Percentiles rank a stretch among this genome's conserved stretches.
Conservation (phyloP, 495 filamentous ascomycete species). For the Astrocystis sublimbata region DNA sequence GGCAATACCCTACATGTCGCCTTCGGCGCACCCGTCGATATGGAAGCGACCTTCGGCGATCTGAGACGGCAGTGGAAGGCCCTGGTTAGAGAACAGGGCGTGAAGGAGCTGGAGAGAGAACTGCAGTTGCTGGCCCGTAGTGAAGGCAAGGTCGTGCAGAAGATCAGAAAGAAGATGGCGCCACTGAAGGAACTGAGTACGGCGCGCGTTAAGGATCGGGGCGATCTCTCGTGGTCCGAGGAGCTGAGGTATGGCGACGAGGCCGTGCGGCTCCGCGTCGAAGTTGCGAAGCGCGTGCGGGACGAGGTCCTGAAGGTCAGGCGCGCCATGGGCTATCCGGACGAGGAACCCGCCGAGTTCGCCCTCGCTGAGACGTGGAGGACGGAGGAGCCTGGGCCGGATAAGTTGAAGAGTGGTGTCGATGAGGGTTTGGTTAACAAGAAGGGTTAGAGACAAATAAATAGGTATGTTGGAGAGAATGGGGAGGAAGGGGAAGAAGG, state of each 20-base stretch:
- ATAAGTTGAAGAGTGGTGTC: conserved; percentile 48
- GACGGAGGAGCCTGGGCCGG: conserved; percentile 32
- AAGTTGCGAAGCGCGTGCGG: conserved; percentile 76
- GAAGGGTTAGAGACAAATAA: conserved; percentile 19
- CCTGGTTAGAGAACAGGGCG: conserved; percentile 46
- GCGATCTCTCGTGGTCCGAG: too few relatives aligned
- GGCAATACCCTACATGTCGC: conserved; percentile 71
- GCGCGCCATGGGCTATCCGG: conserved; percentile 65
- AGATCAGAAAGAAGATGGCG: too few relatives aligned
- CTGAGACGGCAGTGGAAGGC: conserved; percentile 67
- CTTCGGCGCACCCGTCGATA: conserved; percentile 67
- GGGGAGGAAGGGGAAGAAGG: too few relatives aligned
- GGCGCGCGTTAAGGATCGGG: too few relatives aligned
- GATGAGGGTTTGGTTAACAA: conserved; percentile 50
- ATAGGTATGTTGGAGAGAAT: background rate
- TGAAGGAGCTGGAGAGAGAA: too few relatives aligned
- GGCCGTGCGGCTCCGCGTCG: conserved; percentile 75
- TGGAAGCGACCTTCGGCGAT: conserved; percentile 64
- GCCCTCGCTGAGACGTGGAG: conserved; percentile 55
- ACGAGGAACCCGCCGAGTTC: conserved; percentile 63
- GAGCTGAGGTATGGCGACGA: conserved; percentile 70
- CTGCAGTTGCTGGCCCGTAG: too few relatives aligned
- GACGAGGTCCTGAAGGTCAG: conserved; percentile 78
- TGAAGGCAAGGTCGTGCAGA: too few relatives aligned
- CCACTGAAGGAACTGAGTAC: conserved; percentile 66